These are phyloP conservation scores for Metschnikowia sp. DNA, from an alignment of 805 yeast species.

Conservation along the genomic window DNA sequence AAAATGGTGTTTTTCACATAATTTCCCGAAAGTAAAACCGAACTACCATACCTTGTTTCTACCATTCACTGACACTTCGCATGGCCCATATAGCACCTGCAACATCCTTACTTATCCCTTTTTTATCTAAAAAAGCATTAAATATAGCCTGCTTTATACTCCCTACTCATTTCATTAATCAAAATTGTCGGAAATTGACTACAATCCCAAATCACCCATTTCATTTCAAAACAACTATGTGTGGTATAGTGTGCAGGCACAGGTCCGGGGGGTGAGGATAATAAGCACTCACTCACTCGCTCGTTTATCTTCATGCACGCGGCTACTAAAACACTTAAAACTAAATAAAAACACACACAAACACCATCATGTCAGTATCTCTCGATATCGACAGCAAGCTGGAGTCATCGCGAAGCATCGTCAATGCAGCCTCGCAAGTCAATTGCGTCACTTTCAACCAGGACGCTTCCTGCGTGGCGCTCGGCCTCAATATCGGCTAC, in stretches of 20 bases:
- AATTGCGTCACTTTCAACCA: slow-evolving; percentile 69
- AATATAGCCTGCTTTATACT: no score
- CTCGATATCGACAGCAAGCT: slow-evolving; percentile 4
- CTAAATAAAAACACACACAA: neutral
- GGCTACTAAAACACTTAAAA: neutral
- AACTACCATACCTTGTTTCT: no score
- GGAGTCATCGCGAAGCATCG: slow-evolving; percentile 1
- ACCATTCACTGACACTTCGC: no score
- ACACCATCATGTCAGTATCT: slow-evolving; percentile 1
- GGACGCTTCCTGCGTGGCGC: slow-evolving; percentile 78
- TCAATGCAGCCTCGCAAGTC: slow-evolving; percentile 18
- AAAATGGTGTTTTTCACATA: no score
- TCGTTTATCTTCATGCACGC: neutral
- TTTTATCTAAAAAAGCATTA: no score
- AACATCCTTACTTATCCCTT: no score
- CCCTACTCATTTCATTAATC: no score
- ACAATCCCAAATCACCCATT: no score
- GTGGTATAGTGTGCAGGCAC: neutral
- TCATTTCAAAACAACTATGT: no score
- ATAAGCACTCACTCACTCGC: neutral
- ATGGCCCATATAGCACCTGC: no score
- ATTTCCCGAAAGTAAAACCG: no score
- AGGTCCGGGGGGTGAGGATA: neutral
- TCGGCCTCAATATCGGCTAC: slow-evolving; percentile 63
- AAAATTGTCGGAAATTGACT: no score